Conservation (phyloP, 495 filamentous ascomycete genomes). For the Neohortaea acidophila region DNA sequence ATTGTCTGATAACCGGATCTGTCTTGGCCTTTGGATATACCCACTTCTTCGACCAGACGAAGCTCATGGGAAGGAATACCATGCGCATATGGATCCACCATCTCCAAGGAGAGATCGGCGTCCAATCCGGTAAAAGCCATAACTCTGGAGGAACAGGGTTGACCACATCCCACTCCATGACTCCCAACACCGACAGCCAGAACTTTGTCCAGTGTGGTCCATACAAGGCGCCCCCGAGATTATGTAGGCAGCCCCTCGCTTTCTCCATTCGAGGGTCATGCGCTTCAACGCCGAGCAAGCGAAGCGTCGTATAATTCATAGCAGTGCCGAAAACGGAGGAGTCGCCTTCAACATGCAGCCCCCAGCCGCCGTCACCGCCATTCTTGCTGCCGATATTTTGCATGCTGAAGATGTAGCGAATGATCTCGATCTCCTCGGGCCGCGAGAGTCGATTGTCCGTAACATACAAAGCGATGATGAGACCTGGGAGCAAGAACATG, state of each 20-base stretch:
- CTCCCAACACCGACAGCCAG: conserved; percentile 70
- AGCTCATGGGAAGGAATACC: conserved; percentile 87
- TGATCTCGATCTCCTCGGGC: conserved; percentile 74
- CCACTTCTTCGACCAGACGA: conserved; percentile 68
- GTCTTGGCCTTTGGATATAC: conserved; percentile 32
- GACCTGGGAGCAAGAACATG: conserved; percentile 72
- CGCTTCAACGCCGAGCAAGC: conserved; percentile 74
- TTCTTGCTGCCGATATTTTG: conserved; percentile 57
- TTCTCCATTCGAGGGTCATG: conserved; percentile 78
- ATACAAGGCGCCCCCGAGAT: conserved; percentile 70
- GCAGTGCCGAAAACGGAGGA: conserved; percentile 79
- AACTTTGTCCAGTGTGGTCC: conserved; percentile 94
- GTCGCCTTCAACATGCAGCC: conserved; percentile 89
- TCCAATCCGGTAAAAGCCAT: conserved; percentile 93
- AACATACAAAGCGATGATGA: conserved; percentile 78
- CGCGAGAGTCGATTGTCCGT: conserved; percentile 79
- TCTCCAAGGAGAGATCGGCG: conserved; percentile 84
- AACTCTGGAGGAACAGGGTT: conserved; percentile 88
- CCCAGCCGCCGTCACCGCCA: conserved; percentile 88
- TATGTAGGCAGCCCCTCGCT: conserved; percentile 66
- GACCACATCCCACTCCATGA: conserved; percentile 79
- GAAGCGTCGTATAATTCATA: conserved; percentile 76
- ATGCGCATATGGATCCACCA: conserved; percentile 98
- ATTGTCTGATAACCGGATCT: conserved; percentile 50
- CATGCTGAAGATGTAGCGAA: conserved; percentile 77